Evolutionary conservation across 2,329 filamentous ascomycete species (phyloP), one percentile per base, ranked within the genome.

Genomic region (Fusarium kyushuense): DNA sequence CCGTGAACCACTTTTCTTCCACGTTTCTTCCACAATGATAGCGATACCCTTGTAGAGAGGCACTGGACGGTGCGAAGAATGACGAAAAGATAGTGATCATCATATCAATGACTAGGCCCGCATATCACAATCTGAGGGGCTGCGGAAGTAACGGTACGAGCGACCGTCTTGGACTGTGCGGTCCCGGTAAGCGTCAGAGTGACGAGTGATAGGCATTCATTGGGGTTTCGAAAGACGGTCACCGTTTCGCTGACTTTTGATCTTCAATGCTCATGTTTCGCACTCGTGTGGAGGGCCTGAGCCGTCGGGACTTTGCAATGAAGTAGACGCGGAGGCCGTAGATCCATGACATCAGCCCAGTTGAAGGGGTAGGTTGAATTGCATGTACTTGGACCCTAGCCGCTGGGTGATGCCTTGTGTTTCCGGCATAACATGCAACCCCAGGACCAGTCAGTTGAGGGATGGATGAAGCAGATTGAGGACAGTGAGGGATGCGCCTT

Each of bases 311-410:
- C 46, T 29, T 29, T 46, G 60, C 36, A 59, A 33, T 45, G 53
- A 64, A 47, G 58, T 71, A 42, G 54, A 67, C 60, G 58, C 66
- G 57, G 61, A 63, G 60, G 38, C 25, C 69, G 75, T 61, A 75
- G 75, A 76, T 77, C 75, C 72, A 76, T 77, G 74, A 76, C 75
- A 77, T 76, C 75, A 76, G 67, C 65, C 63, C 55, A 66, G 63
- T 68, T 64, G 64, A 66, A 62, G 46, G 65, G 47, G 23, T 38
- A 51, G 47, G 21, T 25, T 48, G 46, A 48, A 25, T 35, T 48
- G 46, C n/a, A 51, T 51, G 47, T 55, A 61, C 54, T 46, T 46
- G 55, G 58, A 65, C 63, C 60, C 61, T 69, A 65, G 65, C 47
- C 57, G 30, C 58, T 65, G 42, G 62, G 58, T 43, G 62, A 66